Percentiles rank a stretch among this genome's conserved stretches.
Evolutionary conservation across 2,329 filamentous ascomycete species (phyloP).

Genomic region (Xylaria multiplex): DNA sequence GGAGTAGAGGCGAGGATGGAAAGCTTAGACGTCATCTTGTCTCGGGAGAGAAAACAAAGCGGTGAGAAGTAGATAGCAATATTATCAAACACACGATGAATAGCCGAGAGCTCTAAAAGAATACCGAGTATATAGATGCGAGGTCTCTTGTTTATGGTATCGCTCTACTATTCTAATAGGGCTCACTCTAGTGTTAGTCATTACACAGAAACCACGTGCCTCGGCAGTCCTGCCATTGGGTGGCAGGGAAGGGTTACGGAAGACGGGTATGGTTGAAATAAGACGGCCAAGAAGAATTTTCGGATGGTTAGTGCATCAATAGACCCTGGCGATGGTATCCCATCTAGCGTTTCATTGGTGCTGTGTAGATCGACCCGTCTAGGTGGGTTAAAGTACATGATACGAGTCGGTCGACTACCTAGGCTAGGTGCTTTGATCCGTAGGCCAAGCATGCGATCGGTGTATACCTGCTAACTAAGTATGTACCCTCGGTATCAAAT

Average conservation of each 20-base stretch:
- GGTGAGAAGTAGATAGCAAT: neutral
- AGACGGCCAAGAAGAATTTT: neutral
- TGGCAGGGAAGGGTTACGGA: no score
- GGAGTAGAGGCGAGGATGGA: slow-evolving; percentile 22
- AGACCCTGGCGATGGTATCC: neutral
- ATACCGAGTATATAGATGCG: neutral
- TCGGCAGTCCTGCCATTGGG: neutral
- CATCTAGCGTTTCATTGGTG: neutral
- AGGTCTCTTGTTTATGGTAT: neutral
- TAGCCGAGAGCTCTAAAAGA: neutral
- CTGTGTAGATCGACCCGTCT: slow-evolving; percentile 5
- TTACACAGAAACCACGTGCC: neutral
- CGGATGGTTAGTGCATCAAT: neutral
- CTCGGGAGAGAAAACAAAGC: neutral
- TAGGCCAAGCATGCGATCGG: neutral
- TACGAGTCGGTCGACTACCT: no score
- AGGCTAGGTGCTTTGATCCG: neutral
- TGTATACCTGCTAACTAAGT: neutral
- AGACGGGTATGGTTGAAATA: neutral
- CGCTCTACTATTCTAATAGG: no score
- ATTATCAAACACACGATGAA: neutral
- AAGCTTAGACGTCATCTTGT: slow-evolving; percentile 20
- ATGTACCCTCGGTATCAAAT: no score
- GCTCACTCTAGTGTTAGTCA: neutral
- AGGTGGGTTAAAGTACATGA: neutral